Conservation (phyloP, 2,329 filamentous ascomycete species). For the Lecanicillium sp. region DNA sequence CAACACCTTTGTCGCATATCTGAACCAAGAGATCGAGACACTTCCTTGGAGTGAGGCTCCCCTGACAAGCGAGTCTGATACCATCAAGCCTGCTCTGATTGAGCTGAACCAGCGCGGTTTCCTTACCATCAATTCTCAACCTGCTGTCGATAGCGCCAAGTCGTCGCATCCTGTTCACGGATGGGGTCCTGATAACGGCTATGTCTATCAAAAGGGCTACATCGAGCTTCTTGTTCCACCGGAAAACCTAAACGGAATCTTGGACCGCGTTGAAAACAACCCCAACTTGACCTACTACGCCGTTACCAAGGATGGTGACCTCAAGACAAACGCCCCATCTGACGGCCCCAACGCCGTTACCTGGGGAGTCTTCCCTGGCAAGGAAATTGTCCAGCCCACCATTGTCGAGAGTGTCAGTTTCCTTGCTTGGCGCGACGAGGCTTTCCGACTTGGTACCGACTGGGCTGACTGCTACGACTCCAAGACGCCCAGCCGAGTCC, state of each 20-base stretch:
- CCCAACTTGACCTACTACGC: constrained; percentile 89
- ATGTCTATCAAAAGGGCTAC: constrained; percentile 98
- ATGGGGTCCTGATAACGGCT: constrained; percentile 92
- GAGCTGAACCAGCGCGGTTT: constrained; percentile 79
- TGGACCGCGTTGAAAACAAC: constrained; percentile 67
- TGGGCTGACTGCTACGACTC: constrained; percentile 89
- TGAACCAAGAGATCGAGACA: constrained; percentile 70
- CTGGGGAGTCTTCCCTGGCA: constrained; percentile 97
- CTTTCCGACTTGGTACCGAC: constrained; percentile 83
- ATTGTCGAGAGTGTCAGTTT: constrained; percentile 98
- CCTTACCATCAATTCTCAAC: constrained; percentile 95
- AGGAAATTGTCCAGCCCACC: constrained; percentile 99
- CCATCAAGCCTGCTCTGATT: constrained; percentile 69
- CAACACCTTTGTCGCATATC: constrained; percentile 75
- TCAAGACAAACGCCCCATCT: constrained; percentile 75
- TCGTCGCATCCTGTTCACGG: constrained; percentile 81
- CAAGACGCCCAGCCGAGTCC: constrained; percentile 63
- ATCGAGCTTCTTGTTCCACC: constrained; percentile 84
- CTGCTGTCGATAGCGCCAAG: constrained; percentile 83
- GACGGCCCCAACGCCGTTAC: constrained; percentile 97
- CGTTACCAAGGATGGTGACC: constrained; percentile 72
- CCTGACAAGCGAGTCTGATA: constrained; percentile 73
- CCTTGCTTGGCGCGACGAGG: constrained; percentile 97
- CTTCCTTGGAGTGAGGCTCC: constrained; percentile 92
- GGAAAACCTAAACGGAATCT: constrained; percentile 66